Evolutionary conservation across 805 yeast species (phyloP).

Genomic region (Wickerhamomyces chambardii): DNA sequence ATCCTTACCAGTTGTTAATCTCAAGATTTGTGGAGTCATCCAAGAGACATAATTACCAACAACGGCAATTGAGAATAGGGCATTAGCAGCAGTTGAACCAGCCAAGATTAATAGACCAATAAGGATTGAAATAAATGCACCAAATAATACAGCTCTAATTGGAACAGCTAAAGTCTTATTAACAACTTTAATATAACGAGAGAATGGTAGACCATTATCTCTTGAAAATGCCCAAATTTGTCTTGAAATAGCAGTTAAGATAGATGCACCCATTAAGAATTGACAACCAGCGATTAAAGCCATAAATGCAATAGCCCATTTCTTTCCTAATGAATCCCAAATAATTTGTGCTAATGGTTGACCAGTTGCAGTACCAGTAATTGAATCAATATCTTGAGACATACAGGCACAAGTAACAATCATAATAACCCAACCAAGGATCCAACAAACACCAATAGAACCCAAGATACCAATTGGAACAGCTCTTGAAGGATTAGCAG

Average conservation of each 20-base stretch:
- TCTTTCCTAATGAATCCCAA: conserved; percentile 48
- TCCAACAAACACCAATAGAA: conserved; percentile 43
- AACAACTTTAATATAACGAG: conserved; percentile 44
- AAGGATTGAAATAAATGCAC: conserved; percentile 23
- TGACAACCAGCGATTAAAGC: conserved; percentile 46
- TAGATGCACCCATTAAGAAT: conserved; percentile 53
- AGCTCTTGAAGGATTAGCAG: conserved; percentile 46
- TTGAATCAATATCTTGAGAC: conserved; percentile 28
- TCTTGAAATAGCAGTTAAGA: conserved; percentile 49
- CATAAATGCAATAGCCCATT: conserved; percentile 60
- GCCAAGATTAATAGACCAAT: conserved; percentile 28
- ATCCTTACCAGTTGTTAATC: conserved; percentile 33
- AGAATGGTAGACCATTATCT: conserved; percentile 61
- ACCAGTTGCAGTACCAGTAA: conserved; percentile 37
- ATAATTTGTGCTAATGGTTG: conserved; percentile 57
- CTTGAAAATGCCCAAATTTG: conserved; percentile 67
- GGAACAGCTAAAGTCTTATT: conserved; percentile 51
- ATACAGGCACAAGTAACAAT: conserved; percentile 46
- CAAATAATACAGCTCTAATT: conserved; percentile 43
- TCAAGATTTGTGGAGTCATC: conserved; percentile 24
- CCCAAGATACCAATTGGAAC: conserved; percentile 50
- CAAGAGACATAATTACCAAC: conserved; percentile 31
- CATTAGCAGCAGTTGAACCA: conserved; percentile 30
- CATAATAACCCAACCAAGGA: conserved; percentile 46
- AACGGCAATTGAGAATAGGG: conserved; percentile 29